Percentiles rank a stretch among this genome's conserved stretches.
Conservation (phyloP, 1,284 basidiomycete species). For the Neolentinus lepideus region DNA sequence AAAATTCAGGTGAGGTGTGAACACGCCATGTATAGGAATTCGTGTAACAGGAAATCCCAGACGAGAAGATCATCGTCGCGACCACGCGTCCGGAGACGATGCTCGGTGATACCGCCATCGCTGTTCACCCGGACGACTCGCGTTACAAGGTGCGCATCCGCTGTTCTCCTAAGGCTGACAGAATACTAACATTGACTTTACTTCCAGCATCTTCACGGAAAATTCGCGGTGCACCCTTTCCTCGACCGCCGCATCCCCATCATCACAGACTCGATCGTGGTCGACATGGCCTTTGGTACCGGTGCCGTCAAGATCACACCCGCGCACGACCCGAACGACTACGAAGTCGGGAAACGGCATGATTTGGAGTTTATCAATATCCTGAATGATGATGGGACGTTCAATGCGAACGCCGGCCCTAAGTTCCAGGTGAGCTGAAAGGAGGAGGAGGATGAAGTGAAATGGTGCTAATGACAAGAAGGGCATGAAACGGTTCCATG, state of each 20-base stretch:
- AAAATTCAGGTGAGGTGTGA: constrained; percentile 62
- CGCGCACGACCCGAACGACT: constrained; percentile 98
- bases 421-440: constrained; percentile 36
- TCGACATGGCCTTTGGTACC: constrained; percentile 96
- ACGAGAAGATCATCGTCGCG: constrained; percentile 90
- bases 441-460: too few relatives aligned
- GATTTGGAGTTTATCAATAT: constrained; percentile 93
- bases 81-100: constrained; percentile 99
- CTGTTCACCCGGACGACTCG: constrained; percentile 90
- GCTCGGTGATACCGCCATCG: constrained; percentile 97
- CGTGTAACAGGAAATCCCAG: constrained; percentile 30
- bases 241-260: constrained; percentile 85
- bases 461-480: too few relatives aligned
- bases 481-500: constrained; percentile 97
- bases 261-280: constrained; percentile 69
- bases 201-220: constrained; percentile 84
- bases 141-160: constrained; percentile 58
- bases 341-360: constrained; percentile 89
- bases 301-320: constrained; percentile 99
- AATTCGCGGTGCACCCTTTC: constrained; percentile 91
- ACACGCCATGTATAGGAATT: too few relatives aligned
- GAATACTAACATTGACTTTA: not conserved
- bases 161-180: too few relatives aligned
- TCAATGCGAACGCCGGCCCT: constrained; percentile 86
- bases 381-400: constrained; percentile 95